Evolutionary conservation across 164 flowering plant genomes (phyloP), one percentile per base, ranked within the genome.

Genomic region (Santalum album): DNA sequence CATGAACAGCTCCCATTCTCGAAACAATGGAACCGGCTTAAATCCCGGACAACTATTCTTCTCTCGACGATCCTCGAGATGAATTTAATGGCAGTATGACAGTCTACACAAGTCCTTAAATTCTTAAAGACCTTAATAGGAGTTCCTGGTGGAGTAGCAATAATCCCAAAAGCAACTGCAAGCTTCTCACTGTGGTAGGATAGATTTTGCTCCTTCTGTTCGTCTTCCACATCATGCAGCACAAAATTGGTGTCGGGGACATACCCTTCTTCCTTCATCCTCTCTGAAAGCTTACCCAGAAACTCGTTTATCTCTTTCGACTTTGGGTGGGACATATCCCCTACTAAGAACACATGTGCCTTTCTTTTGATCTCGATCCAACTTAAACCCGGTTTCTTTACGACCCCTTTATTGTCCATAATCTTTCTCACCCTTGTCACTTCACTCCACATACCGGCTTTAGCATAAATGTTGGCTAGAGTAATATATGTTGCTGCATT

Each of bases 41-140:
- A 23, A 49, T 49, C 51, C 19, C 51, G 26, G 27, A 49, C 51
- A 3, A 49, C 51, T 12, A 49, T 49, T 25, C 12, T 25, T 17
- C 51, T 49, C 7, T 25, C 27, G 12, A 23, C 51, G 17, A 49
- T 49, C 27, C 17, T 49, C 4, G 51, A 49, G 26, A 49, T 49
- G 17, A 22, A 49, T 25, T 49, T 49, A 5, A 49, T 23, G 4
- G 27, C 51, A 16, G 51, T 49, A 17, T 49, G 51, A 27, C 51
- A 49, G 27, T 49, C 51, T 14, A 49, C 27, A 49, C 51, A 49
- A 14, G 51, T 25, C 14, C 32, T 49, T 49, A 49, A 23, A 16
- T 49, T 49, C 51, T 49, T 49, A 1, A 49, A 23, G n/a, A 49
- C 51, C 27, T 25, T 49, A 14, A 49, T 49, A 22, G 51, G 51